Evolutionary conservation across 2,329 filamentous ascomycete species (phyloP).

Genomic region (Kalaharituber pfeilii): DNA sequence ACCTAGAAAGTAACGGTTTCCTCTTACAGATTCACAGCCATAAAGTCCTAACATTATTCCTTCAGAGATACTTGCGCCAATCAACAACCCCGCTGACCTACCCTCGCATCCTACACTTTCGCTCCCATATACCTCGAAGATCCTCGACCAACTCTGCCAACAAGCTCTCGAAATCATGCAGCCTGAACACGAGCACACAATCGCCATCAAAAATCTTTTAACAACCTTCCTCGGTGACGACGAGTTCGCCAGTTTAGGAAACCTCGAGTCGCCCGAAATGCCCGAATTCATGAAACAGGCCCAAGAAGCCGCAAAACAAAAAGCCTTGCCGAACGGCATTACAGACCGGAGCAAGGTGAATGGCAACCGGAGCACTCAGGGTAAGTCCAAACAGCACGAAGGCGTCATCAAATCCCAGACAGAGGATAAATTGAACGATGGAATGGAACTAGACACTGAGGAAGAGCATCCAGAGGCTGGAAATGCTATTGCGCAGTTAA

Average conservation of each 20-base stretch:
- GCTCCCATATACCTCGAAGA: conserved; percentile 55
- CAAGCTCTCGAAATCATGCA: conserved; percentile 56
- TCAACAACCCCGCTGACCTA: conserved; percentile 58
- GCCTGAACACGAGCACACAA: conserved; percentile 54
- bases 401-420: no score
- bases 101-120: conserved; percentile 57
- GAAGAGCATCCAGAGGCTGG: background rate
- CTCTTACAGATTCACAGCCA: background rate
- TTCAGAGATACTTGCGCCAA: conserved; percentile 53
- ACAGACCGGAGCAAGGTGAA: background rate
- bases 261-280: conserved; percentile 27
- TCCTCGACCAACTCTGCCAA: conserved; percentile 50
- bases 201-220: conserved; percentile 56
- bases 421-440: background rate
- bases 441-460: background rate
- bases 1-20: conserved; percentile 43
- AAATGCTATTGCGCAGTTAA: background rate
- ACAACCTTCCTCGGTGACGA: conserved; percentile 59
- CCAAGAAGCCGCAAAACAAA: background rate
- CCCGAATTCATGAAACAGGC: conserved; percentile 20
- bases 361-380: background rate
- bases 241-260: conserved; percentile 35
- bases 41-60: conserved; percentile 13
- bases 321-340: conserved; percentile 3
- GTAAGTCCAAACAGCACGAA: background rate